Evolutionary conservation across 768 basidiomycete species (phyloP), one percentile per base, ranked within the genome.

Genomic region (Termitomyces titanicus): DNA sequence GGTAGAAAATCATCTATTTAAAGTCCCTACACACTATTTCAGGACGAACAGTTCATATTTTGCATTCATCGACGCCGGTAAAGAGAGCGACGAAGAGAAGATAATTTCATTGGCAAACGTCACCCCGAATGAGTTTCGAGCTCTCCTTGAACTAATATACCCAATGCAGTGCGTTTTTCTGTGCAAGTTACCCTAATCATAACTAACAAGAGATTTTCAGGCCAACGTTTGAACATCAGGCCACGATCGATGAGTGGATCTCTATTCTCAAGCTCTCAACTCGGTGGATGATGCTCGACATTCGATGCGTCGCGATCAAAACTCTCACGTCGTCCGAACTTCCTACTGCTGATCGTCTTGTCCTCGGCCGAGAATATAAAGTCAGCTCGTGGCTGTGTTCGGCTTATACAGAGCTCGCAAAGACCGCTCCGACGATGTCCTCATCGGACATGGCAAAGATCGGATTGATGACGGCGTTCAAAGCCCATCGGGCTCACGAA

Each of bases 231-330:
- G 29, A 3, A 29, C 29, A 29, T 9, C 29, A 29, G 3, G 5
- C 29, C 9, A 29, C 29, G 5, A 42, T 42, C 5, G 37, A 47
- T 37, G 50, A 52, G 27, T 57, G 56, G 56, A 24, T 43, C 24
- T 52, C 56, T n/a, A 46, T 57, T 4, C 18, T 57, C 22, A 46
- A 53, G 24, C 47, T 57, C 7, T 52, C 56, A 17, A 52, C 56
- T 18, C 37, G 40, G 25, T 53, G 50, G 51, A 34, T 11, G 44
- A 57, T 57, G 51, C 37, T 53, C 10, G 51, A 52, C 35, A n/a
- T 57, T 35, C 56, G 56, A 11, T 24, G 24, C n/a, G 27, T 47
- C 39, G 56, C 56, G 13, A 57, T 57, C 22, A 27, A 39, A 3
- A 12, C 34, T 34, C 39, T 57, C 18, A 40, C 47, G 2, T 8